A percentile compares a stretch with the other conserved stretches of the same genome.
Evolutionary conservation across 2,329 filamentous ascomycete genomes (phyloP).

Genomic region (Microcyclospora tardicrescens): DNA sequence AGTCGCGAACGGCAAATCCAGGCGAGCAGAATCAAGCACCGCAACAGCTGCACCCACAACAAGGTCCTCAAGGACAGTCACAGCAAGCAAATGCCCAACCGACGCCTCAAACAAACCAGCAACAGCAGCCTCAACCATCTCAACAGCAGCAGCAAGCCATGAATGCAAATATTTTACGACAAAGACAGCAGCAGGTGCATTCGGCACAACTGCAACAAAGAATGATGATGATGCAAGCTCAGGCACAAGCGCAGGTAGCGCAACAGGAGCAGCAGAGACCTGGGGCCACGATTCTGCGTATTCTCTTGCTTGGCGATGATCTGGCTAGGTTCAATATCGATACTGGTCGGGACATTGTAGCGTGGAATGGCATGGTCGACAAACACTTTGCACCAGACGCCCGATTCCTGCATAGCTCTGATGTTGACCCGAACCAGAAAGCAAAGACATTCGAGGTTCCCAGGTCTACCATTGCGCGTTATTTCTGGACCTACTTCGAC

Average conservation of each 20-base stretch:
- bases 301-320: constrained; percentile 45
- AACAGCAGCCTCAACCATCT: constrained; percentile 21
- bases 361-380: constrained; percentile 69
- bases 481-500: constrained; percentile 79
- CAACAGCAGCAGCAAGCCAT: constrained; percentile 17
- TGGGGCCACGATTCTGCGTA: constrained; percentile 31
- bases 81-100: constrained; percentile 18
- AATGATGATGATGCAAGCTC: not conserved
- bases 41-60: constrained; percentile 9
- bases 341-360: constrained; percentile 52
- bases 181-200: constrained; percentile 20
- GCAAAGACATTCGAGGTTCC: constrained; percentile 81
- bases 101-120: constrained; percentile 18
- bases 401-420: constrained; percentile 46
- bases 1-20: constrained; percentile 25
- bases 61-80: constrained; percentile 18
- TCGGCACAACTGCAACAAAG: constrained; percentile 21
- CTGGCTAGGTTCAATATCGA: constrained; percentile 41
- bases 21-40: constrained; percentile 17
- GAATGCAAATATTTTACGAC: constrained; percentile 6
- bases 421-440: constrained; percentile 17
- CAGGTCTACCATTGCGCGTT: constrained; percentile 68
- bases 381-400: constrained; percentile 70
- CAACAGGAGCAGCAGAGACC: constrained; percentile 11
- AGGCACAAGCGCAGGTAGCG: constrained; percentile 11